Base-by-base conservation (phyloP, 805 yeast genomes). In the Candida endomychidarum region DNA sequence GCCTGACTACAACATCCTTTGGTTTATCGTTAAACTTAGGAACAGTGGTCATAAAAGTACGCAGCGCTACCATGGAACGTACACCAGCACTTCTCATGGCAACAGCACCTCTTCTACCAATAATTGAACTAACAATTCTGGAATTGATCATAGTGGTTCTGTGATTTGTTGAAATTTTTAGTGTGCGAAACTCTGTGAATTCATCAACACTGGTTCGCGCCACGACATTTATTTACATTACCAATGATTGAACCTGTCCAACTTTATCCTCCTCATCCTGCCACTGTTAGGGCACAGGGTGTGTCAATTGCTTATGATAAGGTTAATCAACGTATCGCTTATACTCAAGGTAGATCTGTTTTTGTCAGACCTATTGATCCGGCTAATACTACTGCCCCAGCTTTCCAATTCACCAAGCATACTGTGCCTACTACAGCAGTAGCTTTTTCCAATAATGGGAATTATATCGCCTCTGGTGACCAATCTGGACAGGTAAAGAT, bases 381-480 rank as follows among this genome's bases (percentile, higher is more conserved):
- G n/a, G 69, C 72, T 22, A 60, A 68, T n/a, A 78, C 85, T 2
- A 39, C 36, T 3, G 53, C 61, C 4, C 65, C 78, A 8, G 56
- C 72, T 1, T 51, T 47, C n/a, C 96, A 87, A 55, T 91, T 83
- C 66, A 75, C 75, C 8, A 82, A 78, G 34, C 98, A 91, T 61
- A 73, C 74, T 24, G 68, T 70, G 28, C 64, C 77, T 16, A 87
- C 95, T 27, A 85, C 96, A 0, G 95, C 83, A 3, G 96, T 93
- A 11, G 77, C 78, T 34, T 88, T 93, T 60, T 72, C 96, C 1
- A 96, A 98, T 1, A 81, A 89, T 9, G 97, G 99, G 1, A 83
- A 73, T 61, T 91, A 86, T 62, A 68, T 91, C 21, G 96, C 96
- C 1, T 83, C 95, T 3, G 98, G 96, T 34, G 99, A 91, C 57